A percentile compares a stretch with the other conserved stretches of the same genome.
Conservation (phyloP, 495 filamentous ascomycete genomes). For the Annulohypoxylon bovei region DNA sequence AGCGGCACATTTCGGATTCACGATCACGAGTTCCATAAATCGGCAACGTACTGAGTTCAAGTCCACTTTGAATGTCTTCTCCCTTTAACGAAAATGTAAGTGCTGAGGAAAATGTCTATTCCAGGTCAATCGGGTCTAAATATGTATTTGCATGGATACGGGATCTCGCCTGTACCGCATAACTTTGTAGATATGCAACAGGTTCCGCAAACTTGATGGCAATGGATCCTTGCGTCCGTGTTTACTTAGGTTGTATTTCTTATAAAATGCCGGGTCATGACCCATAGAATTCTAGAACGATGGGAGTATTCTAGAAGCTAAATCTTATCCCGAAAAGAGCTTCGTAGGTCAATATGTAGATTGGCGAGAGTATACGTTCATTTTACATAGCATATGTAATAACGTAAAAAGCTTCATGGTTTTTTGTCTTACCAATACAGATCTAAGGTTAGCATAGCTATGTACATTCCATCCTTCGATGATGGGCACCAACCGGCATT, state of each 20-base stretch:
- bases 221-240: not conserved
- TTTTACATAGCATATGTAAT: not conserved
- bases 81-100: not conserved
- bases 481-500: conserved; percentile 13
- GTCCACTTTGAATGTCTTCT: not conserved
- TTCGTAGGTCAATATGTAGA: no score
- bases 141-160: conserved; percentile 10
- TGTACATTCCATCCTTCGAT: not conserved
- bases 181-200: not conserved
- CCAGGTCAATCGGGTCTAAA: not conserved
- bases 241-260: not conserved
- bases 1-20: conserved; percentile 2
- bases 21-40: conserved; percentile 21
- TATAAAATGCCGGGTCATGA: not conserved
- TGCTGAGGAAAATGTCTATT: not conserved
- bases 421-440: not conserved
- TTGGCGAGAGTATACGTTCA: conserved; percentile 2
- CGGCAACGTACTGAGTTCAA: not conserved
- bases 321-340: not conserved
- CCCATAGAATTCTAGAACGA: conserved; percentile 26
- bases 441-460: not conserved
- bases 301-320: conserved; percentile 23
- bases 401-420: not conserved
- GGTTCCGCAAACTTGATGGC: conserved; percentile 27
- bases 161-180: conserved; percentile 13